These are phyloP conservation scores for Striga hermonthica DNA, from an alignment of 305 asterid species.

Conservation along the genomic window DNA sequence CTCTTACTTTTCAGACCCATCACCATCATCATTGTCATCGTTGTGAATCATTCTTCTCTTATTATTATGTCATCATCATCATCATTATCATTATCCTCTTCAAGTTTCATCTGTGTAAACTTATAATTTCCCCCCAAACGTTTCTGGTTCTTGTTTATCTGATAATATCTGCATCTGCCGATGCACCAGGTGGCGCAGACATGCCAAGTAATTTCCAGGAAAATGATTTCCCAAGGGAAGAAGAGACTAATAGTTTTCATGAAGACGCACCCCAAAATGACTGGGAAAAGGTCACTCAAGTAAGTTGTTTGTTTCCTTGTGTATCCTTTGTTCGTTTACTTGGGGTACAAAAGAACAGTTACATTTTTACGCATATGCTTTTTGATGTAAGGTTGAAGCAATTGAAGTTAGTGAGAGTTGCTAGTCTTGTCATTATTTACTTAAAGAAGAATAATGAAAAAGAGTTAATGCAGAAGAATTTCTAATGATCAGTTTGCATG, in stretches of 20 bases:
- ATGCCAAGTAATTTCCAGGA: slow-evolving; percentile 37
- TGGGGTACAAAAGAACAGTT: background rate
- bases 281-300: slow-evolving; percentile 47
- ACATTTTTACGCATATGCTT: too few relatives aligned
- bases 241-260: slow-evolving; percentile 32
- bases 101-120: too few relatives aligned
- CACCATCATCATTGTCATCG: background rate
- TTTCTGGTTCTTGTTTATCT: slow-evolving; percentile 6
- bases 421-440: slow-evolving; percentile 6
- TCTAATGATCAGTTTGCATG: background rate
- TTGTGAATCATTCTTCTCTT: background rate
- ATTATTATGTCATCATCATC: background rate
- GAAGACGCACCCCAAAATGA: slow-evolving; percentile 52
- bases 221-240: slow-evolving; percentile 35
- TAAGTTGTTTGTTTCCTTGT: slow-evolving; percentile 38
- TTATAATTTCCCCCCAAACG: background rate
- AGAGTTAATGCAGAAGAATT: background rate
- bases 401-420: slow-evolving; percentile 12
- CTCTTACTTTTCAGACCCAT: too few relatives aligned
- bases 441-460: slow-evolving; percentile 8
- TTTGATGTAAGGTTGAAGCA: background rate
- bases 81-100: background rate
- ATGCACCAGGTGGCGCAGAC: slow-evolving; percentile 37
- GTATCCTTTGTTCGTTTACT: slow-evolving; percentile 18
- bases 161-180: slow-evolving; percentile 33